Evolutionary conservation across 192 early-diverging fungal species (phyloP).

Genomic region (Chytriomyces confervae): DNA sequence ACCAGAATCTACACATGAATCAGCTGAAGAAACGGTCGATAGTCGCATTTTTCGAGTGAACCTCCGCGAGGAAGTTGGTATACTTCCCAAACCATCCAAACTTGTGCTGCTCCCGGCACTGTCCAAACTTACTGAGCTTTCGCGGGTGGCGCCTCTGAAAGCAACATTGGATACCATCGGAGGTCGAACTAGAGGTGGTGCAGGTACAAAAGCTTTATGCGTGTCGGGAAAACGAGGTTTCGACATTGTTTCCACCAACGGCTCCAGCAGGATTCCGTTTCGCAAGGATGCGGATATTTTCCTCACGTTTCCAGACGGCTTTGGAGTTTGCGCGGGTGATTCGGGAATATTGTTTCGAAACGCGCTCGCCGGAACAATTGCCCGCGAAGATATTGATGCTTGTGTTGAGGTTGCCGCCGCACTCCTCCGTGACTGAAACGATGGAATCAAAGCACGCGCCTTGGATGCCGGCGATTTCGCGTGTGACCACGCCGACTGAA

Average conservation of each 20-base stretch:
- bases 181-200: too few relatives aligned
- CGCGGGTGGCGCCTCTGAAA: background rate
- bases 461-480: background rate
- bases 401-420: background rate
- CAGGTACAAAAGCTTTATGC: too few relatives aligned
- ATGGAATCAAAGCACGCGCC: background rate
- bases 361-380: background rate
- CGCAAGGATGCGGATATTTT: background rate
- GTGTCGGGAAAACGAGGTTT: background rate
- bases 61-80: too few relatives aligned
- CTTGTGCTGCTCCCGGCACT: background rate
- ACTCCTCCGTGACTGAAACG: background rate
- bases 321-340: background rate
- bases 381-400: background rate
- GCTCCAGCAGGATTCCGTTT: constrained; percentile 3
- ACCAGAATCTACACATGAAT: constrained; percentile 13
- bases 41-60: constrained; percentile 5
- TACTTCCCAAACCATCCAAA: too few relatives aligned
- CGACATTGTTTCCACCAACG: background rate
- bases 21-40: constrained; percentile 7
- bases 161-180: background rate
- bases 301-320: background rate
- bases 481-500: background rate
- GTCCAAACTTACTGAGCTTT: background rate
- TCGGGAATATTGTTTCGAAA: too few relatives aligned